phyloP scores from a whole-genome alignment of 306 rosid species.

The Acacia confusa region DNA sequence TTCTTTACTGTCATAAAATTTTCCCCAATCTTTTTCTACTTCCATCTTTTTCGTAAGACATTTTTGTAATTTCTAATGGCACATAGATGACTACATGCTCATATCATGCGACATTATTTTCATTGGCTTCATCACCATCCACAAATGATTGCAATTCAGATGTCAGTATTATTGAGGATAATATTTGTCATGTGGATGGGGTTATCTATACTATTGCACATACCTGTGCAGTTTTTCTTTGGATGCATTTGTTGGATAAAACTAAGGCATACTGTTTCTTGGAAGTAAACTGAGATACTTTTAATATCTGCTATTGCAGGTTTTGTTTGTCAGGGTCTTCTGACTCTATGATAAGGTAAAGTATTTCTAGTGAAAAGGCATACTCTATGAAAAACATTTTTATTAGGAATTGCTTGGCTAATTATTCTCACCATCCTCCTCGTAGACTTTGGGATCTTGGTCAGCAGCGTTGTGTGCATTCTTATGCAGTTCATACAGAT shows the following conservation, averaged over 20 bases:
- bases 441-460: slow-evolving; percentile 98
- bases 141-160: slow-evolving; percentile 8
- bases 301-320: slow-evolving; percentile 51
- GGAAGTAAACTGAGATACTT: slow-evolving; percentile 16
- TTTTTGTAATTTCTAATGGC: slow-evolving; percentile 22
- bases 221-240: slow-evolving; percentile 2
- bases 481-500: slow-evolving; percentile 99
- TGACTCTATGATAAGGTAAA: slow-evolving; percentile 98
- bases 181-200: slow-evolving; percentile 1
- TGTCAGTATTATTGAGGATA: neutral
- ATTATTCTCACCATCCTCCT: slow-evolving; percentile 35
- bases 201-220: slow-evolving; percentile 16
- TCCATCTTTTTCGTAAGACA: slow-evolving; percentile 10
- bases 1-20: neutral
- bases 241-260: slow-evolving; percentile 12
- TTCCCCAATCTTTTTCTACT: neutral
- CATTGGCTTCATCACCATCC: slow-evolving; percentile 10
- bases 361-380: neutral
- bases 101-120: neutral
- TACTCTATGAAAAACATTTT: slow-evolving; percentile 21
- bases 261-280: slow-evolving; percentile 8
- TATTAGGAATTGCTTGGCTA: slow-evolving; percentile 19
- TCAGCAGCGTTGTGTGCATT: slow-evolving; percentile 96
- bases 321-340: slow-evolving; percentile 97
- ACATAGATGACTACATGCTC: slow-evolving; percentile 12